These are phyloP conservation scores for Akanthomyces muscarius DNA, from an alignment of 2,329 filamentous ascomycete species.

Conservation along the genomic window DNA sequence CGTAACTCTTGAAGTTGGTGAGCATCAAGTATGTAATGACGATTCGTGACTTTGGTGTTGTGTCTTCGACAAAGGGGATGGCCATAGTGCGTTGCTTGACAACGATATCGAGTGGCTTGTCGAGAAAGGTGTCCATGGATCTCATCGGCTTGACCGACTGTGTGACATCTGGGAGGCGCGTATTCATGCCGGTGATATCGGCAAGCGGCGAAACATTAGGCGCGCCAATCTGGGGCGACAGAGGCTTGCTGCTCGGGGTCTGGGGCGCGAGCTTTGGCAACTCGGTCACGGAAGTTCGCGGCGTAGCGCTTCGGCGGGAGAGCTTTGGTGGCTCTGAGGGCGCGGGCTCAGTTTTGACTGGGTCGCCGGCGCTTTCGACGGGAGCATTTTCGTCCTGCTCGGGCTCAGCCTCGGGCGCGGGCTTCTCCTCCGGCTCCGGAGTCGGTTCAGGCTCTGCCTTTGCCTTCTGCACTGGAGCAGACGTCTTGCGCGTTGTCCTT, in stretches of 20 bases:
- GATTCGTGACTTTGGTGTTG: constrained; percentile 75
- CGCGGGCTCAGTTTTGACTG: constrained; percentile 9
- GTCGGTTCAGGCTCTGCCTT: constrained; percentile 17
- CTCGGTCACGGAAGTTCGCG: constrained; percentile 37
- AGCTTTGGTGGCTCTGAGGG: constrained; percentile 26
- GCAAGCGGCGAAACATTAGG: constrained; percentile 56
- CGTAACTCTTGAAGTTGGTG: constrained; percentile 99
- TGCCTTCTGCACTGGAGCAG: constrained; percentile 27
- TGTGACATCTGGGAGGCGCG: constrained; percentile 26
- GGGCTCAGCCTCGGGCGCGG: constrained; percentile 4
- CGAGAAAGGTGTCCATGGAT: constrained; percentile 71
- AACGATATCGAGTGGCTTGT: constrained; percentile 91
- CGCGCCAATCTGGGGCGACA: constrained; percentile 53
- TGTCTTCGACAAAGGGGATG: constrained; percentile 66
- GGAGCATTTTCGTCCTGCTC: constrained; percentile 2
- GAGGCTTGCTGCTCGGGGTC: constrained; percentile 50
- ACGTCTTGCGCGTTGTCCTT: constrained; percentile 41
- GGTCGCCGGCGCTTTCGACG: constrained; percentile 56
- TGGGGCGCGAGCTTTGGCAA: constrained; percentile 38
- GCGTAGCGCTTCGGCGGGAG: constrained; percentile 27
- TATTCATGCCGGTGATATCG: constrained; percentile 70
- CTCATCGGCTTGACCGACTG: constrained; percentile 65
- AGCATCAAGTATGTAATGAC: constrained; percentile 90
- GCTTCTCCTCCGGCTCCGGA: constrained; percentile 8
- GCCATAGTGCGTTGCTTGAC: constrained; percentile 75